Evolutionary conservation across 305 asterid species (phyloP).

Genomic region (Coffea humblotiana): DNA sequence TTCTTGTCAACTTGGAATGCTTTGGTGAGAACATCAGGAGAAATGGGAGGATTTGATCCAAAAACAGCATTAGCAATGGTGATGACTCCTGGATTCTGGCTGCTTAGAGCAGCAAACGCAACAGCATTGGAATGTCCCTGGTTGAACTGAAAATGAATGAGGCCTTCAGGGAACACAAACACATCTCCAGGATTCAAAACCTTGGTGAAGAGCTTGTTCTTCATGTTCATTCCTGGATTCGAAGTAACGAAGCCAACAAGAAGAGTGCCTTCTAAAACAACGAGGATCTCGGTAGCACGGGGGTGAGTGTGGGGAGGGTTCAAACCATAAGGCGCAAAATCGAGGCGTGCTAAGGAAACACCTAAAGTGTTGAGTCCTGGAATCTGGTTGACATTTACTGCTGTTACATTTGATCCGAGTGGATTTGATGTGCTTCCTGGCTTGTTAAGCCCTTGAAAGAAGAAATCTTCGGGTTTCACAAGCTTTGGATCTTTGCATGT

Average conservation of each 20-base stretch:
- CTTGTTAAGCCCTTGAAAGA: conserved; percentile 30
- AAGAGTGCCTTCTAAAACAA: conserved; percentile 41
- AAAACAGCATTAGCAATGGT: conserved; percentile 40
- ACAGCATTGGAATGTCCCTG: conserved; percentile 28
- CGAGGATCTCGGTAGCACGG: conserved; percentile 37
- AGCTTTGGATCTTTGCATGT: conserved; percentile 40
- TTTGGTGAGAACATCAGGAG: conserved; percentile 44
- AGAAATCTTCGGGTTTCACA: conserved; percentile 37
- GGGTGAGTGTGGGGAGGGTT: conserved; percentile 48
- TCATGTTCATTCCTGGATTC: conserved; percentile 20
- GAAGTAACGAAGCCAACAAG: conserved; percentile 48
- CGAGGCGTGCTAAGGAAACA: conserved; percentile 39
- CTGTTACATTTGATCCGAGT: conserved; percentile 43
- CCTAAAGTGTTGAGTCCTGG: conserved; percentile 53
- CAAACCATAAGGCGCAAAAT: conserved; percentile 36
- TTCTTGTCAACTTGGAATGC: conserved; percentile 38
- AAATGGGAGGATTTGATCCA: conserved; percentile 40
- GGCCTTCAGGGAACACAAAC: conserved; percentile 47
- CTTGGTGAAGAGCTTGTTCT: conserved; percentile 34
- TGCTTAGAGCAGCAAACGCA: conserved; percentile 40
- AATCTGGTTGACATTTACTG: conserved; percentile 30
- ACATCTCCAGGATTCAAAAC: conserved; percentile 39
- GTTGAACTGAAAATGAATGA: conserved; percentile 45
- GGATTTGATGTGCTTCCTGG: conserved; percentile 45
- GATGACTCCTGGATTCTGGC: conserved; percentile 23